Base-by-base conservation (phyloP, 31 red algal species). In the Asparagopsis taxiformis region DNA sequence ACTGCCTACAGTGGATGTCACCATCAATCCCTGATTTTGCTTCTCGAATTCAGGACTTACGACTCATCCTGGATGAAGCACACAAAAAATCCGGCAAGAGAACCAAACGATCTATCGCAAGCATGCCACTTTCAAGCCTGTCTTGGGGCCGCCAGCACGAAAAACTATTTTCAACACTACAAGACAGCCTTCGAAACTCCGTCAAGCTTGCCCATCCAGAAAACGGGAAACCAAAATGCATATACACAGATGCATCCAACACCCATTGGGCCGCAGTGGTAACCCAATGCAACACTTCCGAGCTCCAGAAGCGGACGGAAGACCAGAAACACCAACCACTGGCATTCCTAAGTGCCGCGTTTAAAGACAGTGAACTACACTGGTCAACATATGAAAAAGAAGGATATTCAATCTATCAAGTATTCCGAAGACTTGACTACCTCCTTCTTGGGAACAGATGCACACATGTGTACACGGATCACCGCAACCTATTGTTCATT, bases 141-240 rank as follows among this genome's bases (percentile, higher is more conserved):
- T 19, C 37, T 30, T 79, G 59, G 75, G 59, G 58, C 9, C 34
- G 17, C 26, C 22, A 25, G 9, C 31, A 51, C 20, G 56, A 35
- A 7, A 51, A 20, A 7, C 7, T 59, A 29, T 77, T 77, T 31
- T n/a, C 6, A 8, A 32, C 22, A 25, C 15, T 59, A 59, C 38
- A 77, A 60, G 25, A 62, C 20, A 8, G 10, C 4, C 58, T 51
- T 29, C 30, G 32, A 9, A 23, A 62, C 30, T 13, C 20, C 6
- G 59, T 77, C n/a, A 33, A 31, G 28, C 54, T 75, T 37, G 70
- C 70, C 4, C 54, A 75, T 37, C 70, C 21, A 32, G 6, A 61
- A 16, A 24, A 61, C 16, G 31, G 22, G 26, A 51, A 53, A 16
- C 21, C 6, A 26, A 6, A 54, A 19, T 53, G 66, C 44, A 15